These are phyloP conservation scores for Neurospora sp. DNA, from an alignment of 495 filamentous ascomycete genomes.

Conservation along the genomic window DNA sequence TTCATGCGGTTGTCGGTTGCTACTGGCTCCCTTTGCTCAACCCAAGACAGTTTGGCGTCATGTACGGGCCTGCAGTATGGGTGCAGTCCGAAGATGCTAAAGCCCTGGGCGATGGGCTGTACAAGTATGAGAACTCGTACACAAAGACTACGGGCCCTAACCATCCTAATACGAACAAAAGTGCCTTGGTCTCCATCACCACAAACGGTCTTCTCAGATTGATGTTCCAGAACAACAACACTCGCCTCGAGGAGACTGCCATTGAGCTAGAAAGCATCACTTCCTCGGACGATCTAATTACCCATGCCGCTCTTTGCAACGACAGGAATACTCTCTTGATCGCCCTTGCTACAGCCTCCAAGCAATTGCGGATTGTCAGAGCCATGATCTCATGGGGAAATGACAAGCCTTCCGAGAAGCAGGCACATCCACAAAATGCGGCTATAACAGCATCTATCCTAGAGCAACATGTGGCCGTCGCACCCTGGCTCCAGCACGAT, in stretches of 20 bases:
- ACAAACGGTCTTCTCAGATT: slow-evolving; percentile 58
- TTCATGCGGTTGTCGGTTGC: slow-evolving; percentile 67
- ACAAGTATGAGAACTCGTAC: slow-evolving; percentile 36
- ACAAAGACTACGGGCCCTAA: slow-evolving; percentile 53
- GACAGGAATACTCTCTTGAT: slow-evolving; percentile 60
- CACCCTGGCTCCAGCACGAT: slow-evolving; percentile 37
- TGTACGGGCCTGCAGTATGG: slow-evolving; percentile 37
- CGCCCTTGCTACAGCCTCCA: slow-evolving; percentile 54
- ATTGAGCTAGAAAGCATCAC: slow-evolving; percentile 60
- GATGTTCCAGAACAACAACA: slow-evolving; percentile 49
- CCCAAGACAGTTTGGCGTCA: slow-evolving; percentile 28
- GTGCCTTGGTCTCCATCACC: slow-evolving; percentile 61
- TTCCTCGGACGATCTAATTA: slow-evolving; percentile 59
- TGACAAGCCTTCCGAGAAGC: slow-evolving; percentile 30
- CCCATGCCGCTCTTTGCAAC: slow-evolving; percentile 69
- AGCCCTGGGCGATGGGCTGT: slow-evolving; percentile 6
- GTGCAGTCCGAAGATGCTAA: slow-evolving; percentile 16
- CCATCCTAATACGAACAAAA: slow-evolving; percentile 54
- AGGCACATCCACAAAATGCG: slow-evolving; percentile 21
- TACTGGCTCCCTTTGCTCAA: slow-evolving; percentile 64
- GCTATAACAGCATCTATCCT: slow-evolving; percentile 31
- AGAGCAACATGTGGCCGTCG: slow-evolving; percentile 41
- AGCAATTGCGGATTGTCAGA: slow-evolving; percentile 55
- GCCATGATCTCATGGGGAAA: slow-evolving; percentile 45
- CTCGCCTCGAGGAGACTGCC: slow-evolving; percentile 54